phyloP scores from a whole-genome alignment of 148 eudicot species.

The Rhododendron ferrugineum region DNA sequence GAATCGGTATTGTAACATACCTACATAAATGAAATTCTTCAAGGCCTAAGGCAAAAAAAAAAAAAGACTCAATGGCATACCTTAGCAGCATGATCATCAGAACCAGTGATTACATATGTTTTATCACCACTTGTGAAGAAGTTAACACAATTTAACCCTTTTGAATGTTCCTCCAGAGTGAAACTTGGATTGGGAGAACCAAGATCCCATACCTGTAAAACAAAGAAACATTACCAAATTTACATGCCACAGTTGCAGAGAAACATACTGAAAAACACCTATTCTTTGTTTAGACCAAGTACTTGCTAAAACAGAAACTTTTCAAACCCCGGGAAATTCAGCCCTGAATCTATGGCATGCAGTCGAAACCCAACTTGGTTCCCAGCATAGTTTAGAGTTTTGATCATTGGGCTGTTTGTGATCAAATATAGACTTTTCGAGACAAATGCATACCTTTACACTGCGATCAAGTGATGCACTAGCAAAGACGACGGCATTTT shows the following conservation, averaged over 20 bases:
- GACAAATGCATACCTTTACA: slow-evolving; percentile 41
- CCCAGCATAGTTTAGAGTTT: neutral
- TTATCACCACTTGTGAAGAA: slow-evolving; percentile 51
- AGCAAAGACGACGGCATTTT: slow-evolving; percentile 57
- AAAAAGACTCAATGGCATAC: slow-evolving; percentile 13
- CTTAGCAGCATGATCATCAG: slow-evolving; percentile 70
- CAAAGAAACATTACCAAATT: too few species aligned
- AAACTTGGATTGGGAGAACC: slow-evolving; percentile 50
- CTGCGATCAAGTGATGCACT: slow-evolving; percentile 86
- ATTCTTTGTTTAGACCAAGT: neutral
- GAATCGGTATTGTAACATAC: neutral
- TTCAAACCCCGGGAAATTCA: neutral
- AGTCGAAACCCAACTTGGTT: neutral
- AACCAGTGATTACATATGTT: slow-evolving; percentile 57
- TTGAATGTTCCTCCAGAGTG: slow-evolving; percentile 56
- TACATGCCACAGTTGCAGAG: neutral
- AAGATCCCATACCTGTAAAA: slow-evolving; percentile 60
- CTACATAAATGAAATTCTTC: neutral
- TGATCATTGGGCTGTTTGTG: neutral
- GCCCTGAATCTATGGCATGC: neutral
- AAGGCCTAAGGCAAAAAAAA: neutral
- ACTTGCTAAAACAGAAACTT: neutral
- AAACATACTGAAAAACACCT: neutral
- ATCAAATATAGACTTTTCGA: neutral
- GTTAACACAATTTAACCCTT: slow-evolving; percentile 70